Evolutionary conservation across 192 early-diverging fungal genomes (phyloP).

Genomic region (Podila verticillata): DNA sequence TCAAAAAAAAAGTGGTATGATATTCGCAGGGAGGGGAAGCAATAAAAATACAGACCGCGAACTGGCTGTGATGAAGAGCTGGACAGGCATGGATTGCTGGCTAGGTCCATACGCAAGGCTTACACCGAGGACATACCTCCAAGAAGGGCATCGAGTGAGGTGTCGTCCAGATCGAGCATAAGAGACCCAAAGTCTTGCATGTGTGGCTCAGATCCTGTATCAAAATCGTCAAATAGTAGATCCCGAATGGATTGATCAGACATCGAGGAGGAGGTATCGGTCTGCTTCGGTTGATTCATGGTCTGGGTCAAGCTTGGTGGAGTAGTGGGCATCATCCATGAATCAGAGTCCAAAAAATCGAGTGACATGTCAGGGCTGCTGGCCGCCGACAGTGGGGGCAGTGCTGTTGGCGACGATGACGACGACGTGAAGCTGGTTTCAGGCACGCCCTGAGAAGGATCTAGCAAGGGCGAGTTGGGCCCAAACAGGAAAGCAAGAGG

Average conservation of each 20-base stretch:
- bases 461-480: no score
- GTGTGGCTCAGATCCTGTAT: not conserved
- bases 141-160: not conserved
- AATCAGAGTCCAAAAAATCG: not conserved
- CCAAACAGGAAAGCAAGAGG: no score
- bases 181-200: not conserved
- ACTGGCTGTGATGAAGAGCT: not conserved
- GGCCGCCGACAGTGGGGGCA: not conserved
- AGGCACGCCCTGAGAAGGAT: no score
- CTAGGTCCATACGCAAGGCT: not conserved
- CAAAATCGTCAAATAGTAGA: not conserved
- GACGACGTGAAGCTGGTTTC: not conserved
- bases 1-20: not conserved
- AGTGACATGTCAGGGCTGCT: not conserved
- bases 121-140: not conserved
- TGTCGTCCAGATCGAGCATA: not conserved
- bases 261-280: not conserved
- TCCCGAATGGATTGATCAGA: not conserved
- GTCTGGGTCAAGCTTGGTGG: not conserved
- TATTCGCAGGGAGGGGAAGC: not conserved
- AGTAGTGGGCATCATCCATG: not conserved
- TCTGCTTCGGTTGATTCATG: not conserved
- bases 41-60: slow-evolving; percentile 2
- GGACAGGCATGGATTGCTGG: no score
- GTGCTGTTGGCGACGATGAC: not conserved